Evolutionary conservation across 2,329 filamentous ascomycete species (phyloP).

Genomic region (Dactylellina haptotyla): DNA sequence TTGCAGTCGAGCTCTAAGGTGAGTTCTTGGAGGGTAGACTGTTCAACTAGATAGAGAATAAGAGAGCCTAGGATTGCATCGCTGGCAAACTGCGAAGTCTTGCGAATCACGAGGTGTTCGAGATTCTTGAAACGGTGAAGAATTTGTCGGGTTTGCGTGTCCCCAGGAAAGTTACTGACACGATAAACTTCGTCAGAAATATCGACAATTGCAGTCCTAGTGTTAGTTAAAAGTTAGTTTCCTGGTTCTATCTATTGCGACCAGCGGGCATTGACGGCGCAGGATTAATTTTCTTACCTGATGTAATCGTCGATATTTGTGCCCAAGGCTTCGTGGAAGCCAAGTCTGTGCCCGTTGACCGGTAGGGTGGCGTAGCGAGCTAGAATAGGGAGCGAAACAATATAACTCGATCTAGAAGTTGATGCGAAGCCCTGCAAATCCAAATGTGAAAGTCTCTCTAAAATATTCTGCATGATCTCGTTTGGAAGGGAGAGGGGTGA

Average conservation of each 20-base stretch:
- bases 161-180: constrained; percentile 18
- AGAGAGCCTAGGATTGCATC: constrained; percentile 34
- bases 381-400: constrained; percentile 12
- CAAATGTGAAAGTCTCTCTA: constrained; percentile 3
- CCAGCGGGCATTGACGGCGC: too few species aligned
- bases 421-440: constrained; percentile 19
- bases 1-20: constrained; percentile 27
- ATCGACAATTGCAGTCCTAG: constrained; percentile 25
- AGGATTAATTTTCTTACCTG: constrained; percentile 6
- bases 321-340: not conserved
- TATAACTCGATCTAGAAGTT: constrained; percentile 27
- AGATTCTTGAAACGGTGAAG: constrained; percentile 16
- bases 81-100: constrained; percentile 12
- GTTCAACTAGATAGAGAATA: constrained; percentile 31
- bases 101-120: constrained; percentile 19
- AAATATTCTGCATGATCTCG: constrained; percentile 6
- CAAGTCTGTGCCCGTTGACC: not conserved
- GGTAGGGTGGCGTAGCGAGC: constrained; percentile 6
- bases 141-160: constrained; percentile 13
- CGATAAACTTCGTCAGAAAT: constrained; percentile 24
- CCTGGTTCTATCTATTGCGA: not conserved
- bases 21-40: constrained; percentile 23
- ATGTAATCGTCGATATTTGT: constrained; percentile 3
- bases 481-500: constrained; percentile 7
- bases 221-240: not conserved